phyloP scores from a whole-genome alignment of 225 moss, liverwort and hornwort species.

The Sphagnum tenellum region DNA sequence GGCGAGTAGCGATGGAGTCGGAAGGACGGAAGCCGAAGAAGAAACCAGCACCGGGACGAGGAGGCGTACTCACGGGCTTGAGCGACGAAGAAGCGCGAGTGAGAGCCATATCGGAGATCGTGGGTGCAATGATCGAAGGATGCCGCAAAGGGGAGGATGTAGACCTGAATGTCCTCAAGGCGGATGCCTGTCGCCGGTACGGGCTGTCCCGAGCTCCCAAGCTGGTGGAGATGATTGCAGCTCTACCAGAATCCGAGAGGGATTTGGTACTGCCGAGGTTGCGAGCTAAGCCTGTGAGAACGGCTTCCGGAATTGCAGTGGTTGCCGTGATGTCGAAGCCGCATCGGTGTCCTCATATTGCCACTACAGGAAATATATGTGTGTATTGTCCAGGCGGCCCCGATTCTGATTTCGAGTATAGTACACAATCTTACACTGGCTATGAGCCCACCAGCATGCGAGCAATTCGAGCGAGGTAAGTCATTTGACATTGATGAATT shows the following conservation, averaged over 20 bases:
- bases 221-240: slow-evolving; percentile 98
- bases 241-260: slow-evolving; percentile 83
- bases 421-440: slow-evolving; percentile 98
- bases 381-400: slow-evolving; percentile 99
- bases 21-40: slow-evolving; percentile 35
- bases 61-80: slow-evolving; percentile 52
- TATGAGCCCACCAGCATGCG: slow-evolving; percentile 99
- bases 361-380: slow-evolving; percentile 97
- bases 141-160: slow-evolving; percentile 86
- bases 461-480: slow-evolving; percentile 88
- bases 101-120: slow-evolving; percentile 95
- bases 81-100: slow-evolving; percentile 96
- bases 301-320: slow-evolving; percentile 95
- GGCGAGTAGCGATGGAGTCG: slow-evolving; percentile 7
- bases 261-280: slow-evolving; percentile 90
- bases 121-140: slow-evolving; percentile 78
- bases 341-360: slow-evolving; percentile 97
- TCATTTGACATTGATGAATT: neutral
- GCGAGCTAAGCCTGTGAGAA: slow-evolving; percentile 91
- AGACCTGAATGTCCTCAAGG: slow-evolving; percentile 86
- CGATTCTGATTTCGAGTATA: slow-evolving; percentile 98
- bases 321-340: slow-evolving; percentile 99
- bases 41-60: slow-evolving; percentile 69
- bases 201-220: slow-evolving; percentile 94
- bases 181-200: slow-evolving; percentile 80